phyloP scores from a whole-genome alignment of 176 grass and related monocot species.

The Elaeis guineensis region DNA sequence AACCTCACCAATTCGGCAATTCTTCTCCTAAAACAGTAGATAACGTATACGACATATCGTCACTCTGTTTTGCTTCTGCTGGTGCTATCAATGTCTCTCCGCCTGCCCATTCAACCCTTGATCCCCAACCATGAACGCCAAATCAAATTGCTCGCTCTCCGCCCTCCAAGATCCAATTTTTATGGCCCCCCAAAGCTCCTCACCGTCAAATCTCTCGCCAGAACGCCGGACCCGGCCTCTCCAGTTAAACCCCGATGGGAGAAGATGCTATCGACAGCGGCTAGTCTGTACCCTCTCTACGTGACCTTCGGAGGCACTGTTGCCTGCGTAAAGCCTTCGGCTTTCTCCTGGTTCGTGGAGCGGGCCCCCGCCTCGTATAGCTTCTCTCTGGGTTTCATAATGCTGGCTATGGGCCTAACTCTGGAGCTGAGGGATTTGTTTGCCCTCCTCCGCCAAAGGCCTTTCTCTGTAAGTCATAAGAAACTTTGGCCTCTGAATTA shows the following conservation, averaged over 20 bases:
- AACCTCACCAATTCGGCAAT: too few species aligned
- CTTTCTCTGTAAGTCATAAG: conserved; percentile 37
- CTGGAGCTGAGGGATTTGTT: conserved; percentile 49
- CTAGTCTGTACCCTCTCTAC: conserved; percentile 59
- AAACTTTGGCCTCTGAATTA: not conserved
- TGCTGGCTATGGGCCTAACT: conserved; percentile 77
- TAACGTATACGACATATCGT: too few species aligned
- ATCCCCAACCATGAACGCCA: conserved; percentile 7
- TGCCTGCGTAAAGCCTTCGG: conserved; percentile 34
- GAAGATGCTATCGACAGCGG: conserved; percentile 32
- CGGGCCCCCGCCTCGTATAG: conserved; percentile 60
- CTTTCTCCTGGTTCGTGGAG: conserved; percentile 55
- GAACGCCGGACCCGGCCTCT: not conserved
- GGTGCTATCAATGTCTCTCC: conserved; percentile 32
- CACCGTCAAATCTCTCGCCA: conserved; percentile 19
- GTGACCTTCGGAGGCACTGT: conserved; percentile 38
- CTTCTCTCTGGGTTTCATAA: conserved; percentile 55
- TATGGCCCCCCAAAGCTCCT: not conserved
- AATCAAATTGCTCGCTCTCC: conserved; percentile 1
- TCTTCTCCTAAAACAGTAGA: too few species aligned
- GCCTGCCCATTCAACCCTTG: conserved; percentile 1
- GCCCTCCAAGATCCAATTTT: not conserved
- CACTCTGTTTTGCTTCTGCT: too few species aligned
- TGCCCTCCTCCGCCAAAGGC: conserved; percentile 47
- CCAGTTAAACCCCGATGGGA: conserved; percentile 26